Evolutionary conservation across 1,139 yeast genomes (phyloP).

Genomic region (Scheffersomyces illinoinensis): DNA sequence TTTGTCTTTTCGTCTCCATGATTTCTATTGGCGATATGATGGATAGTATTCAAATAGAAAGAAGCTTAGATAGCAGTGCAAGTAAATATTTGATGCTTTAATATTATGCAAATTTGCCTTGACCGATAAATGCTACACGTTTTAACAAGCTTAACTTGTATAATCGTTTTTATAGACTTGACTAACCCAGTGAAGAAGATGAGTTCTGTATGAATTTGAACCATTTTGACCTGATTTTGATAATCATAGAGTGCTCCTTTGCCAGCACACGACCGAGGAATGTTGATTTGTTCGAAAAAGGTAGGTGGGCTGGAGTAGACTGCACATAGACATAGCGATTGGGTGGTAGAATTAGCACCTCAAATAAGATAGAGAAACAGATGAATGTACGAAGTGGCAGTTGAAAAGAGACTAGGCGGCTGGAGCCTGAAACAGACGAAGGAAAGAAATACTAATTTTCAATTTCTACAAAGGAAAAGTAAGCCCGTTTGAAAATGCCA

Average conservation of each 20-base stretch:
- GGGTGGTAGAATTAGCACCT: background rate
- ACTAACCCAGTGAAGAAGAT: background rate
- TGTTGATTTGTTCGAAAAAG: background rate
- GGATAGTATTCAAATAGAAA: background rate
- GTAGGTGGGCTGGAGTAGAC: background rate
- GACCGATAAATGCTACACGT: background rate
- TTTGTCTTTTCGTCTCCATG: conserved; percentile 18
- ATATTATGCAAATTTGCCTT: background rate
- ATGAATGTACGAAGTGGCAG: background rate
- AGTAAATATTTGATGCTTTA: too few species aligned
- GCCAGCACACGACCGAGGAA: background rate
- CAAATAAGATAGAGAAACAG: background rate
- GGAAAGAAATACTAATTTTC: too few species aligned
- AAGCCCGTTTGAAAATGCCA: too few species aligned
- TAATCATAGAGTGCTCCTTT: background rate
- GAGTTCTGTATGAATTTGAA: background rate
- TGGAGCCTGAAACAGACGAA: too few species aligned
- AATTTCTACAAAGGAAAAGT: too few species aligned
- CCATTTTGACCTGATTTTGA: background rate
- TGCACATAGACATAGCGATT: background rate
- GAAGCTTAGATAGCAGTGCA: background rate
- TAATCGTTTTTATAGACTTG: background rate
- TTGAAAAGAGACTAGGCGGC: background rate
- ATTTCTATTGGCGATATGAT: background rate
- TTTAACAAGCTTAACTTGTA: background rate